Evolutionary conservation across 805 yeast species (phyloP), one percentile per base, ranked within the genome.

Genomic region (Blastobotrys americana): DNA sequence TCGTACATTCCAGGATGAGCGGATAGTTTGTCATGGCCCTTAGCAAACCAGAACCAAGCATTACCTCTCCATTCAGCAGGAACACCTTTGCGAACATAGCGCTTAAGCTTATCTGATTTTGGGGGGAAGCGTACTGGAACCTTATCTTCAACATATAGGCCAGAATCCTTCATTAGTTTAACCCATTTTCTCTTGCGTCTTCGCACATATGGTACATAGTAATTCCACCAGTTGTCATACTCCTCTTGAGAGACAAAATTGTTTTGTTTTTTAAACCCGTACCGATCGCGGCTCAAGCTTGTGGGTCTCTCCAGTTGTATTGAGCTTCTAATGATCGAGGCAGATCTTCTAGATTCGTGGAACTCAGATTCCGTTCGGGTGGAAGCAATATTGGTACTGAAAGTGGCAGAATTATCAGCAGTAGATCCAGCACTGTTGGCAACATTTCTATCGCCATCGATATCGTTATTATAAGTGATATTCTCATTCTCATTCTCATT

Each of bases 61-160:
- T 77, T 76, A 1, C 98, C 98, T 53, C 98, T 70, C 97, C 96
- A 90, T 59, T 87, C 96, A 0, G 96, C 89, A 0, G 98, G 97
- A 8, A 90, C 81, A 9, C 98, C 98, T 60, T 84, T 84, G 45
- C 97, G 74, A 9, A 93, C 77, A 56, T 85, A 81, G 47, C 94
- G 74, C 57, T 84, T 82, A 51, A 87, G 51, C 36, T 52, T 54
- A 45, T 56, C 59, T 42, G 59, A 53, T 22, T 52, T 53, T 0
- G 66, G 57, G 0, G 67, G 67, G 49, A 63, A 63, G 25, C 66
- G 43, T 18, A 55, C 59, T 2, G 67, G 67, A 4, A 62, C 64
- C 27, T 72, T 77, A 38, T 70, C 64, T 8, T 64, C 52, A 4
- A 70, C 59, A 13, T 52, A 55, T 3, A 89, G 65, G 0, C 96